These are phyloP conservation scores for Russula brevipes DNA, from an alignment of 768 basidiomycete species.

Conservation along the genomic window DNA sequence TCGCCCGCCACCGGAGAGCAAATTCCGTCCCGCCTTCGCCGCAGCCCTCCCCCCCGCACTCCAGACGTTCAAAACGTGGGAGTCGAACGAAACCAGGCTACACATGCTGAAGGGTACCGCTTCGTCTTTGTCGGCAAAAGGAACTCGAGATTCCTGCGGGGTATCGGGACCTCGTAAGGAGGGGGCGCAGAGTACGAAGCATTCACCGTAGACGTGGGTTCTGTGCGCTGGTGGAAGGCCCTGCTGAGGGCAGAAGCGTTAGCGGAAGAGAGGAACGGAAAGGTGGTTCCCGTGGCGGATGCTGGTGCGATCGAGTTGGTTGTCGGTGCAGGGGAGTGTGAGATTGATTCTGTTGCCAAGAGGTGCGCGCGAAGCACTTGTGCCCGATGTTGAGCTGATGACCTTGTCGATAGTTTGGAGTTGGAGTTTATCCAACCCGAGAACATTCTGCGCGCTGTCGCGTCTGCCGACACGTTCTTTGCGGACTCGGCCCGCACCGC, in stretches of 20 bases:
- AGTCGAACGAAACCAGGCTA: slow-evolving; percentile 58
- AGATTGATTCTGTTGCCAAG: slow-evolving; percentile 45
- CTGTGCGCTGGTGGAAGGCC: slow-evolving; percentile 46
- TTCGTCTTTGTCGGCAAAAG: slow-evolving; percentile 61
- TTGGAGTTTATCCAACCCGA: slow-evolving; percentile 43
- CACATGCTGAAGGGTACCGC: slow-evolving; percentile 47
- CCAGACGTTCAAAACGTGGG: slow-evolving; percentile 56
- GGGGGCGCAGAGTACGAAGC: slow-evolving; percentile 60
- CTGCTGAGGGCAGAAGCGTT: slow-evolving; percentile 51
- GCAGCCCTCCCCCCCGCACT: slow-evolving; percentile 43
- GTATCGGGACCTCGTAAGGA: slow-evolving; percentile 49
- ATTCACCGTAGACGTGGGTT: slow-evolving; percentile 49
- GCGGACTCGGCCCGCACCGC: slow-evolving; percentile 37
- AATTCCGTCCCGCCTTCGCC: slow-evolving; percentile 56
- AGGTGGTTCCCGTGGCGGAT: slow-evolving; percentile 50
- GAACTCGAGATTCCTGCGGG: slow-evolving; percentile 44
- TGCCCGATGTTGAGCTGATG: slow-evolving; percentile 2
- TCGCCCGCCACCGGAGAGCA: slow-evolving; percentile 47
- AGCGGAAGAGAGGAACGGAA: slow-evolving; percentile 24
- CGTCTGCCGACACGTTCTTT: slow-evolving; percentile 35
- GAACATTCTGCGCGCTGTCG: slow-evolving; percentile 47
- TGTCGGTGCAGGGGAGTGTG: slow-evolving; percentile 53
- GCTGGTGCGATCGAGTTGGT: slow-evolving; percentile 42
- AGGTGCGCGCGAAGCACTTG: slow-evolving; percentile 35
- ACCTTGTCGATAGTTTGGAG: slow-evolving; percentile 32